phyloP scores from a whole-genome alignment of 208 protist species.

The Leishmania braziliensis region DNA sequence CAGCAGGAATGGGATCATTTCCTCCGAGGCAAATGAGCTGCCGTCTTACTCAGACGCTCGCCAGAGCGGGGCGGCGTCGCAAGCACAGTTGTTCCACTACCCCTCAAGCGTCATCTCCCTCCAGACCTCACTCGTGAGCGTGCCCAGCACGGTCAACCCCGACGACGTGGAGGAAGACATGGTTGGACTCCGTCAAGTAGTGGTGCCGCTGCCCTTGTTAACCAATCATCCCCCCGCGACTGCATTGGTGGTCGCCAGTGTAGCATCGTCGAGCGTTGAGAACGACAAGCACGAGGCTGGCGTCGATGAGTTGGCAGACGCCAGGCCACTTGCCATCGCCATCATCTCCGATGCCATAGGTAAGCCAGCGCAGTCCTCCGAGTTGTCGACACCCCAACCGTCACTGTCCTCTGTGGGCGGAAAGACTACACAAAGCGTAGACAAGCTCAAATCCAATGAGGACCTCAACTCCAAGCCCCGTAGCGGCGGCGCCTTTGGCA shows the following conservation, averaged over 20 bases:
- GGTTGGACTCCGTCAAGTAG: background rate
- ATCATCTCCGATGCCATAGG: background rate
- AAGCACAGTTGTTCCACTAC: background rate
- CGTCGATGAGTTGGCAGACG: background rate
- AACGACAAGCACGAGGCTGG: background rate
- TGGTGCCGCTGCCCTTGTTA: background rate
- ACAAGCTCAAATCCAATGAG: background rate
- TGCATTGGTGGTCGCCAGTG: background rate
- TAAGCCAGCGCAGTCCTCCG: background rate
- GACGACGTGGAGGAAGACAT: background rate
- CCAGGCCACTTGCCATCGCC: background rate
- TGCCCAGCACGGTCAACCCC: background rate
- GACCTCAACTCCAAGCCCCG: background rate
- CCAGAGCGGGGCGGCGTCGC: background rate
- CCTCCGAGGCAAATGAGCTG: background rate
- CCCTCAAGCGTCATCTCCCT: background rate
- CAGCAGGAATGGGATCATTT: background rate
- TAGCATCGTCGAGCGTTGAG: background rate
- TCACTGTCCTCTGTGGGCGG: background rate
- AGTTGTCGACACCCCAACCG: background rate
- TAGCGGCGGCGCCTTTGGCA: background rate
- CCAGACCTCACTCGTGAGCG: background rate
- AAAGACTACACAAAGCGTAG: background rate
- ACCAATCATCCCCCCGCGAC: background rate
- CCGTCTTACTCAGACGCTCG: background rate